Conservation (phyloP, 2,329 filamentous ascomycete genomes). For the Penicillium sp. region DNA sequence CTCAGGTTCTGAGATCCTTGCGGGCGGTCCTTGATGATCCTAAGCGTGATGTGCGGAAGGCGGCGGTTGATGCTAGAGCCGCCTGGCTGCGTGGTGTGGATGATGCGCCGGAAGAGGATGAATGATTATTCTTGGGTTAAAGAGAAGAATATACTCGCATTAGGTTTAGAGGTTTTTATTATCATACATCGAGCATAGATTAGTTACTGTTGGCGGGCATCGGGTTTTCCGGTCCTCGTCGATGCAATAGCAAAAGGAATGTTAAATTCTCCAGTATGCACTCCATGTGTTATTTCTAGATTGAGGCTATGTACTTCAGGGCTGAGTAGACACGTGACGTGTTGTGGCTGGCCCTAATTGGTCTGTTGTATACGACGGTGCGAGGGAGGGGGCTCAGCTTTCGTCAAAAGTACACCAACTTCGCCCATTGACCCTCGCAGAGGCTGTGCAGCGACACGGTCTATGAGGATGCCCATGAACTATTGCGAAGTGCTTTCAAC, state of each 20-base stretch:
- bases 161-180: not conserved
- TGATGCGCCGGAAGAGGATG: conserved; percentile 52
- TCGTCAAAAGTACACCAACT: not conserved
- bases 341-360: not conserved
- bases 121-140: conserved; percentile 23
- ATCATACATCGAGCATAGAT: not conserved
- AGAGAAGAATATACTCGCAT: not conserved
- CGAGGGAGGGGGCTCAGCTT: not conserved
- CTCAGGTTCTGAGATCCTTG: conserved; percentile 50
- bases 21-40: conserved; percentile 52
- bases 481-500: not conserved
- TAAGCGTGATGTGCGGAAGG: conserved; percentile 54
- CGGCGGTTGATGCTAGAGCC: conserved; percentile 54
- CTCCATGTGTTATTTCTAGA: not conserved
- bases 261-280: not conserved
- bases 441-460: not conserved
- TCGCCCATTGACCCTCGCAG: not conserved
- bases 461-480: not conserved
- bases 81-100: conserved; percentile 52
- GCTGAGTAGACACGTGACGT: not conserved
- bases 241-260: not conserved
- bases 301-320: not conserved
- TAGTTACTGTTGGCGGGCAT: not conserved
- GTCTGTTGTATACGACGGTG: not conserved
- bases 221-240: not conserved